Base-by-base conservation (phyloP, 495 filamentous ascomycete species). In the Lophiostoma macrostomum region DNA sequence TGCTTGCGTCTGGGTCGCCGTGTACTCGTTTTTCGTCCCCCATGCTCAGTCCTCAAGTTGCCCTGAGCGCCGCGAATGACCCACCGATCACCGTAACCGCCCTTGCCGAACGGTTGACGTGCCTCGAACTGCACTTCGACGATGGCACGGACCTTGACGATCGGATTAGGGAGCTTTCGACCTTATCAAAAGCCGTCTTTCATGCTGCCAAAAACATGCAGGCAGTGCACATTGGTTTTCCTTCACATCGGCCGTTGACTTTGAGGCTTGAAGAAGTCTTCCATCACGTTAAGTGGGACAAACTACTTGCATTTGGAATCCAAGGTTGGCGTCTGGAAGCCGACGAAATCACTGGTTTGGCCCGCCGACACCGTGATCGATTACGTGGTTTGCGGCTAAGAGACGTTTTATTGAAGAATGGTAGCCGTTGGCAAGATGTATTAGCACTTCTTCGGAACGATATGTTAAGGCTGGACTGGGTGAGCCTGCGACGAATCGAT, bases 181-280 rank as follows among this genome's bases (percentile, higher is more conserved):
- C 41, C 7, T 68, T 78, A 32, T 85, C 84, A 54, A 70, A 69
- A 42, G 73, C 68, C 10, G 75, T 86, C 27, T 84, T 87, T 52
- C 56, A 58, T 4, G 75, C 79, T 14, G 81, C 84, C 2, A 73
- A 69, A 36, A 80, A 81, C 35, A 74, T 88, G 40, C 73, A 78
- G 47, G 71, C 79, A n/a, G 73, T 88, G 24, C 82, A 86, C 53
- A 72, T 88, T 14, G 82, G 83, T 4, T 88, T 86, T 53, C 78
- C 77, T 4, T 70, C 75, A 18, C 73, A 77, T 34, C 53, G 69
- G 5, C 83, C 85, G 4, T 62, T 88, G 1, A 71, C 73, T 45
- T 63, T 85, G 13, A 63, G 67, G 22, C 73, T 85, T 0, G 80
- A 85, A 39, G 67, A 73, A 0, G 69, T 88, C 12, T 85, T 88